Evolutionary conservation across 805 yeast genomes (phyloP), one percentile per base, ranked within the genome.

Genomic region (Wickerhamiella kazuoi): DNA sequence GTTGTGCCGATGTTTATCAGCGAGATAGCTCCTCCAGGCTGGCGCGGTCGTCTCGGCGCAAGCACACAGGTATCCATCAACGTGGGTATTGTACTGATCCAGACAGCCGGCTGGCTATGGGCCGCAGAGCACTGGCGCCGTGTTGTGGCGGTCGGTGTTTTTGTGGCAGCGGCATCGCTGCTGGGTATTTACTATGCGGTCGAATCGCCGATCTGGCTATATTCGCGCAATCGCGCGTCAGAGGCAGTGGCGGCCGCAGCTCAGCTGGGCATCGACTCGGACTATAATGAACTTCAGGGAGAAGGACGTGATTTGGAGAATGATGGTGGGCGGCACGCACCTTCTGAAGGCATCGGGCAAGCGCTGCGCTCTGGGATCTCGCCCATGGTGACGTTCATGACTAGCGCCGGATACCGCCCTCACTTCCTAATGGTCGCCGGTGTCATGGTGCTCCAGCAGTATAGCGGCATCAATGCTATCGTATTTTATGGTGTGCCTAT

Each of bases 401-500:
- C 64, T 0, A 59, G 65, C 15, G 59, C 71, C 0, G 64, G 57
- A 34, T 83, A 70, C 57, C 55, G 60, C 26, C 70, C 69, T 38
- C 74, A 90, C 3, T 64, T 76, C 36, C 50, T 69, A 16, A 78
- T 76, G 1, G 79, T 84, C 8, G 72, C 84, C 0, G 72, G 78
- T 2, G 67, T 83, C 15, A 70, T 86, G 65, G 61, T 76, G 17
- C 77, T 86, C 15, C 98, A 90, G 61, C 98, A 90, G 56, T 72
- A 87, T 42, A 75, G 83, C 49, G 98, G 98, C 26, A 81, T 90
- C 54, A 90, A 90, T 56, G 74, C 94, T 2, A 83, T 90, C 43
- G 74, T 90, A 17, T 82, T 87, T 54, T 90, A 87, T 56, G 98
- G 98, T 3, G 95, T 87, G 4, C 72, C 81, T 13, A 79, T 87